Percentiles rank a stretch among this genome's conserved stretches.
These are phyloP conservation scores for Amanita polypyramis DNA, from an alignment of 768 basidiomycete species.

Conservation along the genomic window DNA sequence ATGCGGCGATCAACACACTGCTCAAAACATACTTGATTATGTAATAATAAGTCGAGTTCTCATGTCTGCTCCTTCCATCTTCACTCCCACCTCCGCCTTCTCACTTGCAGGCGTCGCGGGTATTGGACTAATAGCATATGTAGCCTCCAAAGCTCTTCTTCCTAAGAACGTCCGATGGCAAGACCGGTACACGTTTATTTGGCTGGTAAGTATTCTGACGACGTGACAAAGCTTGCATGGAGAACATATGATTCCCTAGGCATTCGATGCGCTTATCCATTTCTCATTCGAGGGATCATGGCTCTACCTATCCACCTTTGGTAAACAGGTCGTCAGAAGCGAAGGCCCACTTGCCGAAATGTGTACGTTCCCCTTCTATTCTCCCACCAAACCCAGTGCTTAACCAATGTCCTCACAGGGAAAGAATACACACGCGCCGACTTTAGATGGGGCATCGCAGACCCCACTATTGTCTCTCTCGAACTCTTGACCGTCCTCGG, in stretches of 20 bases:
- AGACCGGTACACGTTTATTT: constrained; percentile 65
- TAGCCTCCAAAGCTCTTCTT: constrained; percentile 44
- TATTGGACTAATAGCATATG: constrained; percentile 39
- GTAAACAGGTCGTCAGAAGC: constrained; percentile 60
- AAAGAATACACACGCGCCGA: constrained; percentile 76
- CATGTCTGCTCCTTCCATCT: constrained; percentile 18
- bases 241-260: constrained; percentile 24
- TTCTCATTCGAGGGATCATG: constrained; percentile 75
- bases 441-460: constrained; percentile 70
- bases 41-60: no score
- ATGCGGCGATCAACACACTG: no score
- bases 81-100: constrained; percentile 51
- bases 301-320: constrained; percentile 68
- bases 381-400: not conserved
- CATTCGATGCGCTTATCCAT: constrained; percentile 75
- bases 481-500: constrained; percentile 78
- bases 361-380: constrained; percentile 39
- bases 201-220: constrained; percentile 63
- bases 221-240: no score
- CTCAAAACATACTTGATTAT: no score
- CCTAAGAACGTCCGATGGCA: constrained; percentile 55
- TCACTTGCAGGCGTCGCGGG: constrained; percentile 51
- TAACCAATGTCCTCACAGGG: constrained; percentile 33
- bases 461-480: constrained; percentile 72
- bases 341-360: constrained; percentile 60